Conservation (phyloP, 176 grass and related monocot species). For the Phyllostachys edulis region DNA sequence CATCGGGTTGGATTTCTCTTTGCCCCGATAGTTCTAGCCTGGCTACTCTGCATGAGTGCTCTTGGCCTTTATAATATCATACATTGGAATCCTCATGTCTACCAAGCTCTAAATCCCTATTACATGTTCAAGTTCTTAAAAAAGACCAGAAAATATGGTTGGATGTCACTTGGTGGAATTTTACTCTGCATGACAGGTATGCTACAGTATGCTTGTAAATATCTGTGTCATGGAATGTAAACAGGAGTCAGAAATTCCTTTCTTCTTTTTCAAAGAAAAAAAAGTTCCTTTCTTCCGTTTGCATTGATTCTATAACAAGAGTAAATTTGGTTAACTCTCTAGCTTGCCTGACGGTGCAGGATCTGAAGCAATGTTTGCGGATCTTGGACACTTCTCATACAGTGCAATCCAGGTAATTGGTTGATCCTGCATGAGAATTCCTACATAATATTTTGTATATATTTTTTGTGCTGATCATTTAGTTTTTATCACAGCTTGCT, state of each 20-base stretch:
- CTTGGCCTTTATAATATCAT: slow-evolving; percentile 91
- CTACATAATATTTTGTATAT: background rate
- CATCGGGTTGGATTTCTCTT: slow-evolving; percentile 85
- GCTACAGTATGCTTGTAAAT: background rate
- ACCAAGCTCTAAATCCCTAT: slow-evolving; percentile 79
- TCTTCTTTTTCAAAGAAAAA: background rate
- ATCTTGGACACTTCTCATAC: slow-evolving; percentile 97
- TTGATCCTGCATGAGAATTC: slow-evolving; percentile 3
- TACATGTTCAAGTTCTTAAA: slow-evolving; percentile 95
- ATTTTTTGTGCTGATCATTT: slow-evolving; percentile 12
- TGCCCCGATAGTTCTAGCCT: slow-evolving; percentile 83
- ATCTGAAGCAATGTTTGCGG: slow-evolving; percentile 99
- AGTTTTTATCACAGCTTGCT: slow-evolving; percentile 59
- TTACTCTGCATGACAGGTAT: slow-evolving; percentile 97
- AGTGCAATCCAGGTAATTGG: slow-evolving; percentile 81
- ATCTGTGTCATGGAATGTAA: background rate
- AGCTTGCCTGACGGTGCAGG: slow-evolving; percentile 44
- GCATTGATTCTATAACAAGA: background rate
- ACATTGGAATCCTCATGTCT: slow-evolving; percentile 86
- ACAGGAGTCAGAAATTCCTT: background rate
- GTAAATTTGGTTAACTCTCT: slow-evolving; percentile 10
- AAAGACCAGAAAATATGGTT: slow-evolving; percentile 90
- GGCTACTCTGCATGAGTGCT: slow-evolving; percentile 86
- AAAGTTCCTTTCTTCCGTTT: background rate
- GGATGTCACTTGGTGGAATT: slow-evolving; percentile 99